Evolutionary conservation across 306 rosid species (phyloP).

Genomic region (Cicer arietinum): DNA sequence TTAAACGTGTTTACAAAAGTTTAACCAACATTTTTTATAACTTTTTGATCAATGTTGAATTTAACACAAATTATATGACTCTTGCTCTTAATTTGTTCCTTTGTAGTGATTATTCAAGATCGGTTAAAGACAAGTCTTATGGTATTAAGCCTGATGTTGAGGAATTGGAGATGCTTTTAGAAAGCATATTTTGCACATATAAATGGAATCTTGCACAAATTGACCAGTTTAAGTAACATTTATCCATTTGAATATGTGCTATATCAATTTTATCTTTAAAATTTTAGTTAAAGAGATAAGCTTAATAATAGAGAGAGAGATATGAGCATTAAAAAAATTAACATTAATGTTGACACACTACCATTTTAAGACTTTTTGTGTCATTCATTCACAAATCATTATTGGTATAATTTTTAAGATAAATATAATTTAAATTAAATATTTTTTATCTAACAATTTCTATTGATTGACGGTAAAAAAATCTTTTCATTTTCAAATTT

Average conservation of each 20-base stretch:
- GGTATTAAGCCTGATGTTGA: slow-evolving; percentile 60
- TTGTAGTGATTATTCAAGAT: slow-evolving; percentile 37
- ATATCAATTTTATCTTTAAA: neutral
- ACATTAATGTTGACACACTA: too few relatives aligned
- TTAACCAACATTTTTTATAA: too few relatives aligned
- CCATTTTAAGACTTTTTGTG: too few relatives aligned
- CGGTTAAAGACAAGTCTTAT: slow-evolving; percentile 26
- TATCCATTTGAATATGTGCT: neutral
- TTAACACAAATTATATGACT: neutral
- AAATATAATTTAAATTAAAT: too few relatives aligned
- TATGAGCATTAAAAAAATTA: too few relatives aligned
- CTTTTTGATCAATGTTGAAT: neutral
- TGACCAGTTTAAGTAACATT: slow-evolving; percentile 61
- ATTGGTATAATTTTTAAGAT: too few relatives aligned
- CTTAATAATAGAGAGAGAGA: too few relatives aligned
- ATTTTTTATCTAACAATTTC: too few relatives aligned
- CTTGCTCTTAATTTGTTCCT: slow-evolving; percentile 1
- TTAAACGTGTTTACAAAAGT: slow-evolving; percentile 38
- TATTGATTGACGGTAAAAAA: too few relatives aligned
- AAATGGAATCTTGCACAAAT: slow-evolving; percentile 71
- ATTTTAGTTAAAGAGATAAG: too few relatives aligned
- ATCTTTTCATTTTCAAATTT: too few relatives aligned
- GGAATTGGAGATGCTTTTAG: slow-evolving; percentile 88
- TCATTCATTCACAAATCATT: too few relatives aligned
- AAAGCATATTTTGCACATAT: slow-evolving; percentile 86